Base-by-base conservation (phyloP, 2,329 filamentous ascomycete species). In the Penicillium aurantiogriseum region DNA sequence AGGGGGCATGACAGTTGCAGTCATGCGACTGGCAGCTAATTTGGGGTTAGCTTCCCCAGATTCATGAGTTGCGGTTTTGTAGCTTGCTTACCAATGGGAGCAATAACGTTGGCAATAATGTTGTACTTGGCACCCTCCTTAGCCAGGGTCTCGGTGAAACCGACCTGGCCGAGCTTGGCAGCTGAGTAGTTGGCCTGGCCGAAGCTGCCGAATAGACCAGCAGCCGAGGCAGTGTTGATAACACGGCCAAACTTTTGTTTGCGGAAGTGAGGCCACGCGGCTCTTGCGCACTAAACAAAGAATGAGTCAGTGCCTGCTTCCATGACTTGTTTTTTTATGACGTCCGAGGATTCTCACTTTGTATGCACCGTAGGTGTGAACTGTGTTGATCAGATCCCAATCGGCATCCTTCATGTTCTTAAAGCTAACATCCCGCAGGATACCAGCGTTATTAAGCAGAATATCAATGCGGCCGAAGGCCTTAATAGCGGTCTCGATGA, bases 61-160 rank as follows among this genome's bases (percentile, higher is more conserved):
- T 40, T 33, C 29, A 40, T 25, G 13, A 25, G 9, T 17, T 29
- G 3, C 11, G 9, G 7, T 23, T 10, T 15, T 13, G 2, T 15
- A 19, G 7, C 8, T 43, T 38, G 65, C 75, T 53, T 72, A 77
- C 75, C 75, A 71, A 97, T 92, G 52, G 94, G 94, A 19, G 94
- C 92, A 79, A 99, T 95, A 69, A 91, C 91, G 77, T 99, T 99
- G 81, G 83, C 86, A 69, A 96, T 79, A 67, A 99, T 97, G 83
- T 97, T 97, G 82, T 99, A 99, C 80, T 97, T 97, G 73, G 85
- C 82, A 65, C 94, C 94, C 81, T 99, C 94, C 83, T 97, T 97
- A 59, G 94, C 94, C 62, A 99, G 84, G 4, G 94, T 97, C 83
- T 99, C 93, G 39, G 92, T 97, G 81, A 97, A 97, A 66, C 93